Percentiles rank a stretch among this genome's conserved stretches.
These are phyloP conservation scores for Plasmodium cynomolgi DNA, from an alignment of 169 alveolate species.

Conservation along the genomic window DNA sequence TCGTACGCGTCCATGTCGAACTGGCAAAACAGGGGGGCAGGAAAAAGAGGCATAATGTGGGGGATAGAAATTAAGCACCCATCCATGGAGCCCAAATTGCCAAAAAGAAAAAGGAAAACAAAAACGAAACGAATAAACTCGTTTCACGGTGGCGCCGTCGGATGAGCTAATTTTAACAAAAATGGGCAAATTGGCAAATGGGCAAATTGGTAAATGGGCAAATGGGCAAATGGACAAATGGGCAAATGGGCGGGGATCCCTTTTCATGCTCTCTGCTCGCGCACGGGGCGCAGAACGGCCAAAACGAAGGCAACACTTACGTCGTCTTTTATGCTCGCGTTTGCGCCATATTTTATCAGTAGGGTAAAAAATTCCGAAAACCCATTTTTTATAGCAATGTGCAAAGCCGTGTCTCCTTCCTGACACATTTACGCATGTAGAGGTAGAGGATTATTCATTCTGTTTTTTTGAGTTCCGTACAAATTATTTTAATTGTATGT, in stretches of 20 bases:
- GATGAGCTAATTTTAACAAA: neutral
- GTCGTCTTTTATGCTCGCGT: conserved; percentile 40
- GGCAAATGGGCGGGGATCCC: neutral
- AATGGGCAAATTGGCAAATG: neutral
- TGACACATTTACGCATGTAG: neutral
- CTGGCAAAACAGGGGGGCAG: conserved; percentile 14
- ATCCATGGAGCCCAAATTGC: neutral
- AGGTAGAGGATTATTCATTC: neutral
- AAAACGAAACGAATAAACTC: neutral
- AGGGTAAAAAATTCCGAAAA: conserved; percentile 43
- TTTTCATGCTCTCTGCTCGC: neutral
- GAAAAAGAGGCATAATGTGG: neutral
- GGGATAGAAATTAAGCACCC: neutral
- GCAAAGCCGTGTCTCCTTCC: conserved; percentile 74
- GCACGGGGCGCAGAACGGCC: neutral
- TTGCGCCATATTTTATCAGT: conserved; percentile 59
- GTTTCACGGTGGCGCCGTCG: neutral
- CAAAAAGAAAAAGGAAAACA: neutral
- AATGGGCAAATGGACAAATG: too few species aligned
- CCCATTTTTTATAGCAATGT: conserved; percentile 67
- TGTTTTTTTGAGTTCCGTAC: neutral
- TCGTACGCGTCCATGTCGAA: conserved; percentile 60
- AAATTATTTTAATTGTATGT: neutral
- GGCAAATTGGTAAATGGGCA: neutral
- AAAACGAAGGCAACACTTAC: conserved; percentile 26